Percentiles rank a stretch among this genome's conserved stretches.
phyloP scores from a whole-genome alignment of 257 asterid species.

The Gardenia jasminoides region DNA sequence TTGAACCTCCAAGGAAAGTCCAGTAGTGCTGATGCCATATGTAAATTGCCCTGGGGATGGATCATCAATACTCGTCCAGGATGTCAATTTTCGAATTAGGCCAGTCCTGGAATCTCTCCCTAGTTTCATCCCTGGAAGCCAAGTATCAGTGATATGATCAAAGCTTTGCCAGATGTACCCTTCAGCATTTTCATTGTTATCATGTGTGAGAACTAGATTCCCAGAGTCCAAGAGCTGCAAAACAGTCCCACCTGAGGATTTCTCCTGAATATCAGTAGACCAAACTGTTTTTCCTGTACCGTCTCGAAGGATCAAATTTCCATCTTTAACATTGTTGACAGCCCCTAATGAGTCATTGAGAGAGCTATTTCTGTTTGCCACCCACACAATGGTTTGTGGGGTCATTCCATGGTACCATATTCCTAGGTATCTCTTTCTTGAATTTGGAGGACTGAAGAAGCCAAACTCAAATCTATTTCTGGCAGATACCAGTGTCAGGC shows the following conservation, averaged over 20 bases:
- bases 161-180: conserved; percentile 70
- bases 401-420: conserved; percentile 23
- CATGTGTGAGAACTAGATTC: conserved; percentile 37
- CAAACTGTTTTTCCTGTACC: background rate
- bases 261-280: background rate
- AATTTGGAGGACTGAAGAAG: conserved; percentile 12
- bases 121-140: conserved; percentile 70
- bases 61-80: conserved; percentile 61
- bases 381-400: conserved; percentile 25
- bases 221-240: conserved; percentile 29
- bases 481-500: conserved; percentile 13
- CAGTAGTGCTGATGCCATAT: conserved; percentile 18
- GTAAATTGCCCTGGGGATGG: conserved; percentile 60
- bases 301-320: conserved; percentile 15
- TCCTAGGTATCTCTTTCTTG: conserved; percentile 25
- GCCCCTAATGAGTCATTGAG: conserved; percentile 4
- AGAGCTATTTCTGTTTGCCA: conserved; percentile 21
- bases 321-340: conserved; percentile 14
- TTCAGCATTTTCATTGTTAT: conserved; percentile 23
- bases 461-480: conserved; percentile 4
- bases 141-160: conserved; percentile 60
- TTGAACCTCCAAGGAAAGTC: background rate
- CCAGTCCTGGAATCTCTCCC: conserved; percentile 72
- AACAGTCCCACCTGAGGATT: background rate
- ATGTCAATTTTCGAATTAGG: conserved; percentile 41